Conservation (phyloP, 768 basidiomycete species). For the Zangia roseola region DNA sequence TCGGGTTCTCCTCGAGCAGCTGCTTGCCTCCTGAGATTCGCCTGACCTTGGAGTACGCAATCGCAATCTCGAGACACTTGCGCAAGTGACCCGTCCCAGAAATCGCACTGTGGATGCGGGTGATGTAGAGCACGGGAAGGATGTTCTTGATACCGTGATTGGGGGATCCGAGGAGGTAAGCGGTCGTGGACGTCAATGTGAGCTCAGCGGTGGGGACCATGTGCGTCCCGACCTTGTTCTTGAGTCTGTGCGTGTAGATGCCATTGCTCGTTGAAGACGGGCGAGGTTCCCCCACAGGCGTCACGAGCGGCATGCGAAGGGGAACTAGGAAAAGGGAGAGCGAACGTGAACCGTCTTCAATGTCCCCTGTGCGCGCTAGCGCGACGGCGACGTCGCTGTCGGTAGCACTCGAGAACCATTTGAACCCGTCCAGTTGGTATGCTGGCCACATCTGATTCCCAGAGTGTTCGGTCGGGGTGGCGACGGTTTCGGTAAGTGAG, state of each 20-base stretch:
- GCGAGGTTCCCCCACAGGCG: conserved; percentile 36
- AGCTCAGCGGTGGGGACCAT: conserved; percentile 76
- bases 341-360: conserved; percentile 54
- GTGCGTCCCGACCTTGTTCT: conserved; percentile 77
- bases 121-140: conserved; percentile 73
- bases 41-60: conserved; percentile 61
- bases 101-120: conserved; percentile 65
- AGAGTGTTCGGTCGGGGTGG: conserved; percentile 36
- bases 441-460: conserved; percentile 43
- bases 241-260: conserved; percentile 68
- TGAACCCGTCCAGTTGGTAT: conserved; percentile 67
- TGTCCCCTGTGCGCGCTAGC: conserved; percentile 66
- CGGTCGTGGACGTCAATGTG: conserved; percentile 55
- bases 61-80: conserved; percentile 63
- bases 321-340: conserved; percentile 77
- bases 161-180: conserved; percentile 57
- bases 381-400: conserved; percentile 73
- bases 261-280: conserved; percentile 58
- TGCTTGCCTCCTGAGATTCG: conserved; percentile 49
- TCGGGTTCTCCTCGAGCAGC: conserved; percentile 51
- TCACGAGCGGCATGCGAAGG: conserved; percentile 51
- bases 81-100: conserved; percentile 55
- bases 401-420: conserved; percentile 85
- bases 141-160: conserved; percentile 67
- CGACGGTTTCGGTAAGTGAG: conserved; percentile 68